phyloP scores from a whole-genome alignment of 2,329 filamentous ascomycete genomes.

The Immersiporthe knoxdaviesiana region DNA sequence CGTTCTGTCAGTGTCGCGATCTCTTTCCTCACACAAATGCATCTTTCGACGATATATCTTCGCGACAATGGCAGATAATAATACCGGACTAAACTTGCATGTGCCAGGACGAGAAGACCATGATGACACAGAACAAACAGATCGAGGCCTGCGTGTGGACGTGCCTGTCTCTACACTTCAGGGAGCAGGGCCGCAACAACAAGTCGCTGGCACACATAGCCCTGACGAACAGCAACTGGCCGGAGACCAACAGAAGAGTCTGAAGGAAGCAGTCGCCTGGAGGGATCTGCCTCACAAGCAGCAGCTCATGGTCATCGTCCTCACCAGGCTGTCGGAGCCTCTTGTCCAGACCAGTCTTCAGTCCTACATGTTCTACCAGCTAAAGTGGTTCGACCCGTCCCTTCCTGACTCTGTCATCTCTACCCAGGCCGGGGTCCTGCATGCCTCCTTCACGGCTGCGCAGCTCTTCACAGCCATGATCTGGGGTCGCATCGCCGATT shows the following conservation, averaged over 20 bases:
- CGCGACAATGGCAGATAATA: background rate
- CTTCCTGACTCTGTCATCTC: constrained; percentile 69
- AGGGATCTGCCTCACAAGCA: constrained; percentile 73
- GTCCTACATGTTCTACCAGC: constrained; percentile 85
- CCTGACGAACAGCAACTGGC: background rate
- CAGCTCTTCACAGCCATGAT: constrained; percentile 83
- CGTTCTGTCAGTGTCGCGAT: too few relatives aligned
- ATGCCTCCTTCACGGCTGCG: constrained; percentile 78
- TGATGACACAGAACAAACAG: background rate
- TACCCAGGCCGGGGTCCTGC: constrained; percentile 75
- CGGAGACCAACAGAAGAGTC: background rate
- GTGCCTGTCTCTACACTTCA: background rate
- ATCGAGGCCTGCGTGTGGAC: background rate
- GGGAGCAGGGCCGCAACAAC: background rate
- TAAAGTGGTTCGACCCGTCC: constrained; percentile 71
- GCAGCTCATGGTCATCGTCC: constrained; percentile 76
- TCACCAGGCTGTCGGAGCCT: constrained; percentile 81
- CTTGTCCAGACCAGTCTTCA: constrained; percentile 76
- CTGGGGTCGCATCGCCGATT: constrained; percentile 75
- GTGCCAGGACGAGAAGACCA: background rate
- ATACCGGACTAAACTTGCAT: background rate
- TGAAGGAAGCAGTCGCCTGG: constrained; percentile 63
- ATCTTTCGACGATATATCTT: too few relatives aligned
- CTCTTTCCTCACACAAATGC: too few relatives aligned
- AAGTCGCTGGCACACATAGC: background rate